phyloP scores from a whole-genome alignment of 2,329 filamentous ascomycete genomes.

The Cercospora sojina region DNA sequence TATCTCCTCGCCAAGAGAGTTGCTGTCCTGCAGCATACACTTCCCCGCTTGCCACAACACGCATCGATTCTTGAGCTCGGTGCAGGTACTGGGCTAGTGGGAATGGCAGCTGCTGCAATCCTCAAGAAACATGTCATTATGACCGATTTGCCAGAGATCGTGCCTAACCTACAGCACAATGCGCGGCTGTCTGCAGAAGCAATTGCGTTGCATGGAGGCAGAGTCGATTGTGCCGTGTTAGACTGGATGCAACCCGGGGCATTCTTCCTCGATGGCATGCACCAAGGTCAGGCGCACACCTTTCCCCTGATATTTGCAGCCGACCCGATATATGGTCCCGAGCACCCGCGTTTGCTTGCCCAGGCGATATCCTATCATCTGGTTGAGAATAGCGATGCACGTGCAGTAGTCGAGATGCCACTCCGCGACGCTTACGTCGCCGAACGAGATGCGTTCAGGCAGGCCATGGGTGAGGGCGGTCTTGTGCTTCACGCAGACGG shows the following conservation, averaged over 20 bases:
- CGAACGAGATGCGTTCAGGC: constrained; percentile 63
- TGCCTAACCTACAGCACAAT: constrained; percentile 77
- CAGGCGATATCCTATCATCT: constrained; percentile 70
- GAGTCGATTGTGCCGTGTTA: constrained; percentile 62
- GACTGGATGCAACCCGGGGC: constrained; percentile 67
- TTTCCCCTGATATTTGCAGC: constrained; percentile 72
- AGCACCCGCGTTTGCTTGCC: constrained; percentile 74
- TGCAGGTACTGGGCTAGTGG: constrained; percentile 86
- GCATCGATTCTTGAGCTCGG: constrained; percentile 70
- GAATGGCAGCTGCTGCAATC: constrained; percentile 75
- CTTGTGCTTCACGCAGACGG: constrained; percentile 60
- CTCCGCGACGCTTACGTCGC: constrained; percentile 68
- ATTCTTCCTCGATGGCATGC: constrained; percentile 16
- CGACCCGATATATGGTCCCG: constrained; percentile 82
- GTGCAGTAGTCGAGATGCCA: constrained; percentile 78
- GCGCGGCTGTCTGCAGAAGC: constrained; percentile 61
- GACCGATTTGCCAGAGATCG: constrained; percentile 81
- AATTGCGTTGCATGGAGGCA: constrained; percentile 57
- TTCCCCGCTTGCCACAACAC: constrained; percentile 19
- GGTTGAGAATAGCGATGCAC: constrained; percentile 54
- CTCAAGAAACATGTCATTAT: constrained; percentile 67
- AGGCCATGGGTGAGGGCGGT: constrained; percentile 57
- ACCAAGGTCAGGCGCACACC: constrained; percentile 24
- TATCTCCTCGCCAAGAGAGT: constrained; percentile 79
- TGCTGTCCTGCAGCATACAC: constrained; percentile 33